These are phyloP conservation scores for Neckera pumila DNA, from an alignment of 225 moss, liverwort and hornwort genomes.

Conservation along the genomic window DNA sequence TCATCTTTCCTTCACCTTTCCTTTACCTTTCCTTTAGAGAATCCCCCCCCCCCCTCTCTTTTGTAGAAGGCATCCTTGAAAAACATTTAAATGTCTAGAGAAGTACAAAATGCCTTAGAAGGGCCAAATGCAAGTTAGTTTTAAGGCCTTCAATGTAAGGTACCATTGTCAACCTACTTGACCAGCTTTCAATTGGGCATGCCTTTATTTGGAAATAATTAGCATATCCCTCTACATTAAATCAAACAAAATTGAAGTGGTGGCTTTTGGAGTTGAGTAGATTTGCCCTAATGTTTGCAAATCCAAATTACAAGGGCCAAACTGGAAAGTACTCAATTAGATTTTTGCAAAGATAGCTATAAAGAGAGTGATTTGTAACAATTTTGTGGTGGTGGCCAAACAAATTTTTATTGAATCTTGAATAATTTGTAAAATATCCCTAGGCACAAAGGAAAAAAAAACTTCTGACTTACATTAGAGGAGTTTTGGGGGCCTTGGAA, in stretches of 20 bases:
- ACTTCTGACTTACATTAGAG: too few species aligned
- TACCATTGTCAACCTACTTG: neutral
- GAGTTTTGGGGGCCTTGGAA: too few species aligned
- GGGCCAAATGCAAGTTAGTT: neutral
- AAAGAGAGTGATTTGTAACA: neutral
- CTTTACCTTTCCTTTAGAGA: too few species aligned
- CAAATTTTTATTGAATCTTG: neutral
- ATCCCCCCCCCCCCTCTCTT: neutral
- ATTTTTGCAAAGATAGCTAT: neutral
- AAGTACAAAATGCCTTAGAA: neutral
- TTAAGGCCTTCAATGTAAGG: neutral
- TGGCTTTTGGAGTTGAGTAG: neutral
- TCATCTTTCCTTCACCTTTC: neutral
- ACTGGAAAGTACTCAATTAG: accelerated
- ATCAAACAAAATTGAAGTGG: neutral
- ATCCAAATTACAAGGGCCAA: neutral
- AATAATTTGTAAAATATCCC: neutral
- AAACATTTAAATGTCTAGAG: accelerated
- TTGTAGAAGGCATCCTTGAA: neutral
- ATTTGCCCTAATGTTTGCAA: neutral
- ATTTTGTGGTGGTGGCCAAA: neutral
- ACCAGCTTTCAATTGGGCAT: accelerated
- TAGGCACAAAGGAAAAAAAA: neutral
- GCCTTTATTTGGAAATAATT: neutral
- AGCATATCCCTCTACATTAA: neutral